Percentiles rank a stretch among this genome's conserved stretches.
phyloP scores from a whole-genome alignment of 176 grass and related monocot genomes.

The Canna indica region DNA sequence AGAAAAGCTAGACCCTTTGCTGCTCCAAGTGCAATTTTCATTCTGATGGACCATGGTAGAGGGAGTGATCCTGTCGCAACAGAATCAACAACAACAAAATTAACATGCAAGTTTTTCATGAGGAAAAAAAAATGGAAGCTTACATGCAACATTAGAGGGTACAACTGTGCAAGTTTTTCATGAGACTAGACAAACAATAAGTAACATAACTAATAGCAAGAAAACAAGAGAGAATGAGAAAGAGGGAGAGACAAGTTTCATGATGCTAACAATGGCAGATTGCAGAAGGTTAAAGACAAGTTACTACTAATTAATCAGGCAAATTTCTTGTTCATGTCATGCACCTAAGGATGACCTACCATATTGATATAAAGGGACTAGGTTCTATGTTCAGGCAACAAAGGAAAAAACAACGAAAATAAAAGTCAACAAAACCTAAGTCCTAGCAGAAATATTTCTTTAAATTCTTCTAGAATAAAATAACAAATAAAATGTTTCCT shows the following conservation, averaged over 20 bases:
- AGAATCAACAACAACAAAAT: slow-evolving; percentile 8
- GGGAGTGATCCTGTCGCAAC: slow-evolving; percentile 54
- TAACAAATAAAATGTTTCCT: neutral
- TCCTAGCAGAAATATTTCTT: neutral
- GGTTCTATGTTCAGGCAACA: neutral
- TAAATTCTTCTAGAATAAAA: neutral
- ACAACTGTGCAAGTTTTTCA: neutral
- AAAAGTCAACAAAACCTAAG: neutral
- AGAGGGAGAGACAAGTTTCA: neutral
- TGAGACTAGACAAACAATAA: neutral
- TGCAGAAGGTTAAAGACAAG: neutral
- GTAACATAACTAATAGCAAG: neutral
- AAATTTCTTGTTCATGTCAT: neutral
- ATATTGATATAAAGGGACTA: neutral
- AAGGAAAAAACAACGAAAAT: neutral
- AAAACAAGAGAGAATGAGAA: neutral
- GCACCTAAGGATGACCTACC: neutral
- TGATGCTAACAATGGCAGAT: neutral
- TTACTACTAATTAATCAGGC: neutral
- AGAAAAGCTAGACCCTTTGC: slow-evolving; percentile 95
- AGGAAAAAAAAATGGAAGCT: neutral
- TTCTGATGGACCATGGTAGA: slow-evolving; percentile 86
- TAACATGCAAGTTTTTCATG: neutral
- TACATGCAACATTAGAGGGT: neutral
- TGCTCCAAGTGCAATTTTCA: slow-evolving; percentile 99